These are phyloP conservation scores for Pleochaeta shiraiana DNA, from an alignment of 2,329 filamentous ascomycete species.

Conservation along the genomic window DNA sequence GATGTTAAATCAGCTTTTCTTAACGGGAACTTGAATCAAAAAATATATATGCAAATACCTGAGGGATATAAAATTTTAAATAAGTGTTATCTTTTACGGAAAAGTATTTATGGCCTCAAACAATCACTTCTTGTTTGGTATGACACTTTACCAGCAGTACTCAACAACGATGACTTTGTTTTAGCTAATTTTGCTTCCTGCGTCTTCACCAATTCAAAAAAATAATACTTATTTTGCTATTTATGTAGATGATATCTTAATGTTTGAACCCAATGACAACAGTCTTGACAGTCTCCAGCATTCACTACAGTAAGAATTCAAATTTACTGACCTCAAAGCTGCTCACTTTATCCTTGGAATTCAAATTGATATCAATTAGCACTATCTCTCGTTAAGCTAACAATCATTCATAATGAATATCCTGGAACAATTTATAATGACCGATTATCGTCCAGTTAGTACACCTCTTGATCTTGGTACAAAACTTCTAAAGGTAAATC, in stretches of 20 bases:
- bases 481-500: neutral
- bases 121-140: neutral
- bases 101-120: neutral
- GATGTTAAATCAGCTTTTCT: slow-evolving; percentile 1
- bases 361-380: neutral
- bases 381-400: neutral
- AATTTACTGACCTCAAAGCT: neutral
- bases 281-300: neutral
- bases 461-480: neutral
- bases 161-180: neutral
- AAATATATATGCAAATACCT: neutral
- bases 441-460: neutral
- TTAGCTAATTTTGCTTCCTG: neutral
- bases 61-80: neutral
- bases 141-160: neutral
- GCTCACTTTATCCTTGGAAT: slow-evolving; percentile 3
- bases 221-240: neutral
- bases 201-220: neutral
- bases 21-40: neutral
- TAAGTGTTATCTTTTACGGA: neutral
- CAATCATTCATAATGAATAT: neutral
- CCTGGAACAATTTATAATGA: neutral
- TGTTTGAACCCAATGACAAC: neutral
- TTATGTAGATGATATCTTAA: neutral
- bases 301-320: neutral